Percentiles rank a stretch among this genome's conserved stretches.
phyloP scores from a whole-genome alignment of 345 rosid species.

The Pistacia atlantica region DNA sequence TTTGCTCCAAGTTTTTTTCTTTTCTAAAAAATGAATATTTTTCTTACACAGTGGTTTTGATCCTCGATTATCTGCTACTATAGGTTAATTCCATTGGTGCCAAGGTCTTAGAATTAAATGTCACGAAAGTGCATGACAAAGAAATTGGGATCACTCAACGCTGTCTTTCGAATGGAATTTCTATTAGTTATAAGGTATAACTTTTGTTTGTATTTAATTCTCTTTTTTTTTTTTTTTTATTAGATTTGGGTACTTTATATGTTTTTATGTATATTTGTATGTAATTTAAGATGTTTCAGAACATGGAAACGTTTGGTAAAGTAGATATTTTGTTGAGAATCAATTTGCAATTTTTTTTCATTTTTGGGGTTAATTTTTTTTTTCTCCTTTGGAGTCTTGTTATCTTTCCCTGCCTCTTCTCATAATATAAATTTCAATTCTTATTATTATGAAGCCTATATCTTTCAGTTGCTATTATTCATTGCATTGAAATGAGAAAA shows the following conservation, averaged over 20 bases:
- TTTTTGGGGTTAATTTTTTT: too few relatives aligned
- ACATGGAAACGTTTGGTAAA: neutral
- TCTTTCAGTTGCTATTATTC: neutral
- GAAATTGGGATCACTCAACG: conserved; percentile 88
- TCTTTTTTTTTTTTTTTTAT: neutral
- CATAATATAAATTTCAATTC: neutral
- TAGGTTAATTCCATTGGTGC: conserved; percentile 59
- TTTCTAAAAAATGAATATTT: neutral
- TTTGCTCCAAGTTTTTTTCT: neutral
- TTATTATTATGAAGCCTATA: neutral
- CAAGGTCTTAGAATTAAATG: conserved; percentile 15
- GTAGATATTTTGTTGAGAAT: neutral
- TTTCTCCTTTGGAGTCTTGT: neutral
- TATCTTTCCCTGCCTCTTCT: neutral
- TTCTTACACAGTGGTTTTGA: too few relatives aligned
- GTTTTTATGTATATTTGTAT: neutral
- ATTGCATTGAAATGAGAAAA: neutral
- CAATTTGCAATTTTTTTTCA: too few relatives aligned
- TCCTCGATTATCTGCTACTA: conserved; percentile 5
- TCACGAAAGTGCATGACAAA: conserved; percentile 65
- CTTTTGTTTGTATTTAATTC: conserved; percentile 3
- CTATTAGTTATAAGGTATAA: conserved; percentile 80
- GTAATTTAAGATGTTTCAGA: conserved; percentile 3
- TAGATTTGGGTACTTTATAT: conserved; percentile 1
- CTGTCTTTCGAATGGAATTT: conserved; percentile 87